Base-by-base conservation (phyloP, 2,329 filamentous ascomycete genomes). In the Arthrobotrys musiformis region DNA sequence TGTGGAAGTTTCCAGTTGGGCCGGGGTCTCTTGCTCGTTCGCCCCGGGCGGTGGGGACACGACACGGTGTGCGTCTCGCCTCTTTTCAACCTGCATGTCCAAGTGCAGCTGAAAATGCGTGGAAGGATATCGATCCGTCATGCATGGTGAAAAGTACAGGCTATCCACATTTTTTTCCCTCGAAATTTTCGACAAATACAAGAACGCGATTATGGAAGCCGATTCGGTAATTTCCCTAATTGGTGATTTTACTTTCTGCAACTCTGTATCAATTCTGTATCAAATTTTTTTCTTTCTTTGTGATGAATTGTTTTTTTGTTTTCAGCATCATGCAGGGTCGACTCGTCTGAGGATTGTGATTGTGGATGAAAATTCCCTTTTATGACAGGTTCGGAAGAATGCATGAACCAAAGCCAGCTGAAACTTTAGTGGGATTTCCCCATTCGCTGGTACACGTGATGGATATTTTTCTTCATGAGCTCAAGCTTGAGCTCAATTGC, bases 21-120 rank as follows among this genome's bases (percentile, higher is more conserved):
- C 64, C 72, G 64, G 72, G 56, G n/a, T 70, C 62, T 58, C 48
- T 70, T 62, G 24, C n/a, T 60, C 22, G 63, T 76, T 70, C 72
- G 72, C 64, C 72, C 66, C 63, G 72, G 63, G 62, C 24, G 30
- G 64, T 76, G 72, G 72, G 46, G 72, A 76, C 72, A 76, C 72
- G 72, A 76, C 72, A 76, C 63, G 64, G 72, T 64, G 56, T 76
- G 63, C 63, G 58, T 70, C 63, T 76, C 72, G 72, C 72, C 72
- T 76, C 64, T 76, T 67, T 67, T 76, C 48, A 24, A 69, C 46
- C 64, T 67, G 72, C 64, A 63, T 68, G 72, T 61, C 48, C 72
- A 64, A 69, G 64, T 40, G 33, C 72, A 76, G 72, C 72, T 76
- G 72, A 76, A 76, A 50, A 60, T 58, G 50, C 64, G 30, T 60